Evolutionary conservation across 2,329 filamentous ascomycete species (phyloP).

Genomic region (Hypoxylon sp.): DNA sequence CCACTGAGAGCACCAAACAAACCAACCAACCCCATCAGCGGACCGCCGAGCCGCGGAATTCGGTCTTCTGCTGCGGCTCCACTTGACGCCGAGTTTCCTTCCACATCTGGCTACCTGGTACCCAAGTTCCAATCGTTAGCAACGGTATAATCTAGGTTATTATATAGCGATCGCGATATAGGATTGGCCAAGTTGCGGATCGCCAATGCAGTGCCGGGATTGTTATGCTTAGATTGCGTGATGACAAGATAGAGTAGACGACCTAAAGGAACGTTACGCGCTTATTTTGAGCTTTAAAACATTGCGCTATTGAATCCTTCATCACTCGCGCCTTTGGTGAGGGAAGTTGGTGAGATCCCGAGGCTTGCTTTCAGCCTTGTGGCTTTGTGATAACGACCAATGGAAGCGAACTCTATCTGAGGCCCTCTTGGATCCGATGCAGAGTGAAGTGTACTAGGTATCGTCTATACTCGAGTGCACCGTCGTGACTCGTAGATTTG

Average conservation of each 20-base stretch:
- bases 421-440: too few relatives aligned
- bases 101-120: slow-evolving; percentile 21
- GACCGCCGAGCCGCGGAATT: slow-evolving; percentile 33
- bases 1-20: slow-evolving; percentile 11
- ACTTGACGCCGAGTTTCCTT: slow-evolving; percentile 24
- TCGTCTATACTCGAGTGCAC: too few relatives aligned
- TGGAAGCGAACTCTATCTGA: neutral
- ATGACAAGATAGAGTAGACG: too few relatives aligned
- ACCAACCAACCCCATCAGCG: slow-evolving; percentile 9
- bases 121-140: slow-evolving; percentile 11
- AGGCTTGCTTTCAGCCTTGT: slow-evolving; percentile 15
- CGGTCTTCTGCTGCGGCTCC: slow-evolving; percentile 14
- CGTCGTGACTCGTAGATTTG: too few relatives aligned
- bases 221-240: slow-evolving; percentile 30
- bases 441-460: too few relatives aligned
- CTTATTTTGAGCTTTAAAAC: slow-evolving; percentile 16
- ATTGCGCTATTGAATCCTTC: neutral
- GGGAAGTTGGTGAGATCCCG: slow-evolving; percentile 2
- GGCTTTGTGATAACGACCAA: neutral
- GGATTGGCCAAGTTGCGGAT: slow-evolving; percentile 25
- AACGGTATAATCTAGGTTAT: slow-evolving; percentile 8
- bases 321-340: too few relatives aligned
- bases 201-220: slow-evolving; percentile 9
- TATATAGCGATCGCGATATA: slow-evolving; percentile 16
- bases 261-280: slow-evolving; percentile 33